Base-by-base conservation (phyloP, 805 yeast species). In the Yarrowia phangngaensis region DNA sequence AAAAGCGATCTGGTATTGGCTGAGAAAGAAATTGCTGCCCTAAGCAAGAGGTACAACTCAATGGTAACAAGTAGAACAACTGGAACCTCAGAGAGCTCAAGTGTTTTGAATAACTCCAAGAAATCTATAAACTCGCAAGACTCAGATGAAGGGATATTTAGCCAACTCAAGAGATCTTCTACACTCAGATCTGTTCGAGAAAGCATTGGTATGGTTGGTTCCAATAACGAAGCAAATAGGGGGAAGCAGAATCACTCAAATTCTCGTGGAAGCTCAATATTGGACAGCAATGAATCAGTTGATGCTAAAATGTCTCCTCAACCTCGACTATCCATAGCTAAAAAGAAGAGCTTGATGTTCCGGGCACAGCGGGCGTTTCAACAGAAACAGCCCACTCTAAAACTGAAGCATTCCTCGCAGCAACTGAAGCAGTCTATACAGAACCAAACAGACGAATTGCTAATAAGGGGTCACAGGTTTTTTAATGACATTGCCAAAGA, bases 341-440 rank as follows among this genome's bases (percentile, higher is more conserved):
- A 41, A 28, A 41, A 41, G 35, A 41, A 41, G 48, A 41, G 48
- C 30, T 35, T 41, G 9, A 30, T 41, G 48, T 41, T 41, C 35
- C 27, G 48, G 6, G 48, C 48, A 1, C 48, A 41, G 17, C 14
- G 35, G 5, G 48, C 48, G 28, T 41, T 41, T 9, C 48, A 41
- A 28, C 35, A 41, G 9, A 26, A 41, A n/a, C 48, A 41, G 22
- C 45, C 45, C 8, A 12, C 29, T 12, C 29, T 41, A 15, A 29
- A 29, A 20, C 35, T 41, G 16, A 41, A 41, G 29, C 34, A 30
- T 15, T 41, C 48, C n/a, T 41, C 48, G n/a, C 48, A 41, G 9
- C 48, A 41, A 31, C 28, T 41, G 15, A 41, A 41, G 16, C 48
- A 41, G 35, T 22, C 27, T 3, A 41, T 41, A 12, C 48, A 41